Evolutionary conservation across 331 rosid genomes (phyloP), one percentile per base, ranked within the genome.

Genomic region (Prunus yedoensis): DNA sequence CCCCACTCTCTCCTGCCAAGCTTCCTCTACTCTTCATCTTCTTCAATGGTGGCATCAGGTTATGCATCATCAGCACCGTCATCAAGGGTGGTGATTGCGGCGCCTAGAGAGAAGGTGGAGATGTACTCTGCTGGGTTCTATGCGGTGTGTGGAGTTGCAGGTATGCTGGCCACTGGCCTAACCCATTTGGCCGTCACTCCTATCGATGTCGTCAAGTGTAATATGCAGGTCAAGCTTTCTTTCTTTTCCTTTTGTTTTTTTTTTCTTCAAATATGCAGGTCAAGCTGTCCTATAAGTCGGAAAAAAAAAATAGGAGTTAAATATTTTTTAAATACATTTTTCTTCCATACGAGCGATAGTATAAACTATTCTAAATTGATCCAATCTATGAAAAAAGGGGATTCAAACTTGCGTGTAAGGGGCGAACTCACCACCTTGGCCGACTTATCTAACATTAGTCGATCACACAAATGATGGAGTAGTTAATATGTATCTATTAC

Each of bases 181-280:
- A 91, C 91, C n/a, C 98, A 93, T 86, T 83, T 61, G 89, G 77
- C 89, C 4, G 87, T 91, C 83, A 93, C 98, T 60, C 98, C 98
- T 58, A 67, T 88, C 13, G 98, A 93, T 71, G 80, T 93, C 20
- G 84, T 89, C 83, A 93, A 93, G 85, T 93, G 98, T 86, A 91
- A 91, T 74, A 91, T 91, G 96, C 98, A 93, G 93, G 98, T 87
- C 65, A 3, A 61, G 3, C 53, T 52, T 56, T 20, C 13, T 45
- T 35, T 32, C 10, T 18, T 21, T 43, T 38, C 11, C 23, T 0
- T 35, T 23, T 3, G 5, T 3, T 57, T 66, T 58, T 20, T 28
- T 35, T 51, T 51, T 25, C 1, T 4, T 62, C 4, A 14, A 49
- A 12, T 66, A 20, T 47, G 8, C 8, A 30, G 7, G 38, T 32